These are phyloP conservation scores for Rachicladosporium sp. DNA, from an alignment of 2,329 filamentous ascomycete genomes.

Conservation along the genomic window DNA sequence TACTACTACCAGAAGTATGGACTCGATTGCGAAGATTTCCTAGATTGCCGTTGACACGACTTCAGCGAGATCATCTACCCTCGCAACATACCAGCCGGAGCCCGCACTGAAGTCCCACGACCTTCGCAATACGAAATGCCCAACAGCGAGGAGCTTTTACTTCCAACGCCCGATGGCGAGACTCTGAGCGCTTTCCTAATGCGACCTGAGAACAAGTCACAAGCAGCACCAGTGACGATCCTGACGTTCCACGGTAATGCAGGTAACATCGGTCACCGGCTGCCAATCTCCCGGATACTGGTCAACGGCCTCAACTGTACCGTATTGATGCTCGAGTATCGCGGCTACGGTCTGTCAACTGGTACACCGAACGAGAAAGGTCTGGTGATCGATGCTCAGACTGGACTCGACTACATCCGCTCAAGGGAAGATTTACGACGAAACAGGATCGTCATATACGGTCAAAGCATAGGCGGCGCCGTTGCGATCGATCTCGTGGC, in stretches of 20 bases:
- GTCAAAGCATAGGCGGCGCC: constrained; percentile 87
- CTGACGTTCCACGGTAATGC: constrained; percentile 98
- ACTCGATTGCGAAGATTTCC: no score
- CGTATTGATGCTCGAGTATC: constrained; percentile 95
- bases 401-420: constrained; percentile 76
- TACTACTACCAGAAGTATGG: constrained; percentile 95
- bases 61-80: constrained; percentile 88
- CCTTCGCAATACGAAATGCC: constrained; percentile 74
- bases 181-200: constrained; percentile 84
- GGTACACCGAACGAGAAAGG: constrained; percentile 83
- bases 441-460: constrained; percentile 76
- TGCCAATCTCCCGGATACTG: constrained; percentile 83
- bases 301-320: constrained; percentile 76
- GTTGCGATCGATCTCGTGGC: constrained; percentile 75
- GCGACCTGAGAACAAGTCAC: constrained; percentile 56
- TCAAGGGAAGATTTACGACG: constrained; percentile 65
- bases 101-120: constrained; percentile 74
- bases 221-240: constrained; percentile 63
- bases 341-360: constrained; percentile 85
- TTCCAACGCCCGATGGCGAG: constrained; percentile 86
- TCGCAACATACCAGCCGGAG: constrained; percentile 72
- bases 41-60: constrained; percentile 6
- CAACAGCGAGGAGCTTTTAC: constrained; percentile 81
- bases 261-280: constrained; percentile 87
- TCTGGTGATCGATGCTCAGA: constrained; percentile 79